Evolutionary conservation across 2,329 filamentous ascomycete species (phyloP), one percentile per base, ranked within the genome.

Genomic region (Fragosphaeria purpurea): DNA sequence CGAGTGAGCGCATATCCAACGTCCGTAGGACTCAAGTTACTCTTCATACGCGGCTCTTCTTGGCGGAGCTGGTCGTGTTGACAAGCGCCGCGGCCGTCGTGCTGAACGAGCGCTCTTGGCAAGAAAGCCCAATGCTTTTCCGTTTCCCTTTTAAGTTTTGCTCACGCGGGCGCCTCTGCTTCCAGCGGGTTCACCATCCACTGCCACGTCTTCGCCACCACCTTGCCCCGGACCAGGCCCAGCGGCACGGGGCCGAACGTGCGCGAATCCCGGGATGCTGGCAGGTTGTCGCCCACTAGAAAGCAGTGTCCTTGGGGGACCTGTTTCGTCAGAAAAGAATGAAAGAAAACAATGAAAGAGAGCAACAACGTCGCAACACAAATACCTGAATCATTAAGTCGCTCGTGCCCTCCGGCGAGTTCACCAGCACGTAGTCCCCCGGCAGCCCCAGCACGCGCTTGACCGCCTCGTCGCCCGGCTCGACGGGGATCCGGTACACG

Each of bases 291-390:
- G 3, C 93, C 93, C 3, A 82, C 79, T 6, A 96, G 72, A 80
- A 88, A 97, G 61, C 89, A 94, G 71, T 98, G 93, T 1, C 93
- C 93, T 62, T 86, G 74, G 0, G 93, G 93, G 12, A 98, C 81
- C 86, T 94, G 61, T 30, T 9, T 13, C 12, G 37, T 35, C 8
- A 13, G 38, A 7, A 50, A 30, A 44, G n/a, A 22, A 5, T 11
- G 35, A 34, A 35, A 13, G 3, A 22, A 22, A 22, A 22, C 22
- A 22, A 22, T 37, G 2, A 37, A 41, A n/a, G 12, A 32, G 22
- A n/a, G 30, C 11, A 11, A 7, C 38, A 48, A 40, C 8, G 5
- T 44, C 4, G 34, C 9, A 39, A 56, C 59, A 43, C n/a, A n/a
- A n/a, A n/a, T 61, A 86, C 86, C 73, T 86, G 81, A 13, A 88